Base-by-base conservation (phyloP, 768 basidiomycete genomes). In the Hypholoma sublateritium region DNA sequence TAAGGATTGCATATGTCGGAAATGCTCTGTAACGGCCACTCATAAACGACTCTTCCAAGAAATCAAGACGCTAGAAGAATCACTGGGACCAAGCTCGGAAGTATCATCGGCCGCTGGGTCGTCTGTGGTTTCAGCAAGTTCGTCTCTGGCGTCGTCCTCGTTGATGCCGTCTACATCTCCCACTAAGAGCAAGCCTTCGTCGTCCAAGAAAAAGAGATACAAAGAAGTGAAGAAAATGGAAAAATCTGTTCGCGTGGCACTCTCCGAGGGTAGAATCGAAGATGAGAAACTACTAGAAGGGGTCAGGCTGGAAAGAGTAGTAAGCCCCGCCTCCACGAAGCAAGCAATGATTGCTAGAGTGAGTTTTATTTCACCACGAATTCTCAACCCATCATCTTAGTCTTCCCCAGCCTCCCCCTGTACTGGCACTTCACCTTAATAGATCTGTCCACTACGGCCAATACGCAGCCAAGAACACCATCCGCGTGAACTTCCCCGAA, bases 291-390 rank as follows among this genome's bases (percentile, higher is more conserved):
- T 67, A 7, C 58, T 95, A 50, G 87, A 87, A 62, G 93, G 89
- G 24, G 77, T 95, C 55, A 84, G 83, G 63, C 75, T 95, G 62
- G 92, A 95, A 72, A 87, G 85, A 66, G 86, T 90, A 1, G 71
- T 84, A 45, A 88, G 89, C 62, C 78, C 79, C 52, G 84, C 86
- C 17, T 92, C 89, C 5, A 93, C 90, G 17, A 94, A 93, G 70
- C 91, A 92, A 69, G 87, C 89, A n/a, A 93, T 95, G 88, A 81
- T 94, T 58, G 94, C 93, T 25, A 77, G 94, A 69, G 93, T 91
- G 68, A 64, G 88, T 76, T 28, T 39, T 17, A 25, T 56, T n/a
- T 37, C 44, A 42, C 28, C 48, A 43, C 51, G 32, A 50, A 28
- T 19, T 37, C 37, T 39, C 46, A 21, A n/a, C 16, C 32, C 5